Evolutionary conservation across 148 eudicot genomes (phyloP).

Genomic region (Pouteria glomerata): DNA sequence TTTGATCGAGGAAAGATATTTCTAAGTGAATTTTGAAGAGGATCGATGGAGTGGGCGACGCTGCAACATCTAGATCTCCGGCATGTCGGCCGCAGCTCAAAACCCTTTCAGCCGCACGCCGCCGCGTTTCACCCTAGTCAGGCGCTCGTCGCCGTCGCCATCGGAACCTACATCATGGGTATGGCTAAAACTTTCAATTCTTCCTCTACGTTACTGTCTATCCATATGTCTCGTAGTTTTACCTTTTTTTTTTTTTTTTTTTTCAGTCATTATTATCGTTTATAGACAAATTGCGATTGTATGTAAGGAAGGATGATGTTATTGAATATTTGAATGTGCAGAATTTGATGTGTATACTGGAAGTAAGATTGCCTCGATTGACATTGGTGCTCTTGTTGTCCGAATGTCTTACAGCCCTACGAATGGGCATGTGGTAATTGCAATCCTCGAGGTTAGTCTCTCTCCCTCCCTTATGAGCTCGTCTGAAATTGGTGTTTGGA

Average conservation of each 20-base stretch:
- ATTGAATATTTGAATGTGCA: constrained; percentile 19
- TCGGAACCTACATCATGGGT: constrained; percentile 79
- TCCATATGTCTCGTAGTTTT: too few species aligned
- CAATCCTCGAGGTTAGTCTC: constrained; percentile 78
- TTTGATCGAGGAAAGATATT: neutral
- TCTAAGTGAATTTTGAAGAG: constrained; percentile 8
- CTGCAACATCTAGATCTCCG: constrained; percentile 94
- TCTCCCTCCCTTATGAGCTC: neutral
- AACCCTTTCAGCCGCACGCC: constrained; percentile 88
- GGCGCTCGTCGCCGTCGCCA: constrained; percentile 68
- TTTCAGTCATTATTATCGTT: neutral
- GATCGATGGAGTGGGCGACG: constrained; percentile 91
- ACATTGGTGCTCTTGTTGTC: constrained; percentile 80
- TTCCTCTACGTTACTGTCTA: too few species aligned
- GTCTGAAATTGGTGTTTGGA: too few species aligned
- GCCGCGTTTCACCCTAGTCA: constrained; percentile 89
- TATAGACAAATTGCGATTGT: neutral
- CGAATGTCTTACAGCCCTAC: constrained; percentile 91
- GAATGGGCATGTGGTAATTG: constrained; percentile 71
- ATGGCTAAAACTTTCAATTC: neutral
- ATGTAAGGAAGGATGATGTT: neutral
- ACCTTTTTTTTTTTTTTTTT: neutral
- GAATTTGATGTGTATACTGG: constrained; percentile 93
- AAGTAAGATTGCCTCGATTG: constrained; percentile 82
- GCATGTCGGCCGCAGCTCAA: constrained; percentile 85